These are phyloP conservation scores for Paramarasmius palmivorus DNA, from an alignment of 1,284 basidiomycete genomes.

Conservation along the genomic window DNA sequence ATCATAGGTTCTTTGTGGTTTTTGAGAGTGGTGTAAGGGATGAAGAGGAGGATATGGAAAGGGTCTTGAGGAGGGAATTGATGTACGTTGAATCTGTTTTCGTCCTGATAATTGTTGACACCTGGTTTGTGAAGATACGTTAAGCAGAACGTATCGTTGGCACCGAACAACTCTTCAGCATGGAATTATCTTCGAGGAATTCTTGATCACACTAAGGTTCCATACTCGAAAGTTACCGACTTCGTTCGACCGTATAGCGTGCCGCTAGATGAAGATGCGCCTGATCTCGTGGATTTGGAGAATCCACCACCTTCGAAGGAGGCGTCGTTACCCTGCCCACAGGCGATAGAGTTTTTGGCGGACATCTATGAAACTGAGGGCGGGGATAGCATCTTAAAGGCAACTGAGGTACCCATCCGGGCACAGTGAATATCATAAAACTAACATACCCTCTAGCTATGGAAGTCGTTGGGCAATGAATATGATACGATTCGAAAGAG, in stretches of 20 bases:
- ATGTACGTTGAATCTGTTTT: slow-evolving; percentile 47
- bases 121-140: slow-evolving; percentile 41
- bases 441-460: slow-evolving; percentile 47
- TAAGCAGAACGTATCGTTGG: slow-evolving; percentile 80
- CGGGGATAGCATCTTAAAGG: slow-evolving; percentile 44
- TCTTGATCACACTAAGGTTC: slow-evolving; percentile 57
- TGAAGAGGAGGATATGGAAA: slow-evolving; percentile 59
- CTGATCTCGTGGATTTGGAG: slow-evolving; percentile 68
- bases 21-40: slow-evolving; percentile 66
- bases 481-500: slow-evolving; percentile 80
- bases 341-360: slow-evolving; percentile 86
- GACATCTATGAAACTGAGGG: slow-evolving; percentile 71
- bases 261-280: slow-evolving; percentile 29
- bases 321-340: slow-evolving; percentile 72
- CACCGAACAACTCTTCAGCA: slow-evolving; percentile 89
- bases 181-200: slow-evolving; percentile 93
- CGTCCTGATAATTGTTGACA: neutral
- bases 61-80: slow-evolving; percentile 65
- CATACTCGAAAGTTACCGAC: slow-evolving; percentile 53
- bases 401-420: slow-evolving; percentile 43
- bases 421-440: no score
- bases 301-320: slow-evolving; percentile 66
- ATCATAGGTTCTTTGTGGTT: slow-evolving; percentile 94
- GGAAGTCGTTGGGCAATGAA: slow-evolving; percentile 68
- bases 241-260: slow-evolving; percentile 71